phyloP scores from a whole-genome alignment of 148 eudicot species.

The Heliosperma pusillum region DNA sequence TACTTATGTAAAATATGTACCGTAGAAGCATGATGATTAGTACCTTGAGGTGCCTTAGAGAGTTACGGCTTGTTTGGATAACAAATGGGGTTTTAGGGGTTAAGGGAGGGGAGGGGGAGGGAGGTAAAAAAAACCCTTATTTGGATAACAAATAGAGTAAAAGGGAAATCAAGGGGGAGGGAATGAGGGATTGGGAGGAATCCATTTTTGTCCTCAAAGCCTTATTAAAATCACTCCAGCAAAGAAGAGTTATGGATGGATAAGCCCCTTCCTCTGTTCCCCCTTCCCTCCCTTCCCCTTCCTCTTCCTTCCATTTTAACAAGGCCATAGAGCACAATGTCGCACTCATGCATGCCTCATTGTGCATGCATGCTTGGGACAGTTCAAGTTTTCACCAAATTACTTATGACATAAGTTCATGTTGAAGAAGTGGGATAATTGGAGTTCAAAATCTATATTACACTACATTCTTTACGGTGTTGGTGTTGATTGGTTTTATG shows the following conservation, averaged over 20 bases:
- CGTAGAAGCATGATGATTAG: neutral
- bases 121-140: too few relatives aligned
- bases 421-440: neutral
- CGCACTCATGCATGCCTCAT: neutral
- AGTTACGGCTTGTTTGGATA: neutral
- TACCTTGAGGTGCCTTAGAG: neutral
- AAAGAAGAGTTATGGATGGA: too few relatives aligned
- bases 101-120: too few relatives aligned
- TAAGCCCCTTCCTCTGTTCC: too few relatives aligned
- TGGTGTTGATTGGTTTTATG: conserved; percentile 3
- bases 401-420: conserved; percentile 1
- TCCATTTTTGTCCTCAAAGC: too few relatives aligned
- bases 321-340: too few relatives aligned
- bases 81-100: neutral
- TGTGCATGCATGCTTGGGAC: neutral
- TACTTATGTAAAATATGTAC: neutral
- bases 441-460: conserved; percentile 8
- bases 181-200: too few relatives aligned
- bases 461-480: neutral
- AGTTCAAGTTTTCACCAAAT: neutral
- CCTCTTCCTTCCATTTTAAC: too few relatives aligned
- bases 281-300: too few relatives aligned
- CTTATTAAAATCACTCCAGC: too few relatives aligned
- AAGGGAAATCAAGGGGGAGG: too few relatives aligned
- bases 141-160: too few relatives aligned